phyloP scores from a whole-genome alignment of 108 stramenopile genomes.

The Conticribra weissflogii region DNA sequence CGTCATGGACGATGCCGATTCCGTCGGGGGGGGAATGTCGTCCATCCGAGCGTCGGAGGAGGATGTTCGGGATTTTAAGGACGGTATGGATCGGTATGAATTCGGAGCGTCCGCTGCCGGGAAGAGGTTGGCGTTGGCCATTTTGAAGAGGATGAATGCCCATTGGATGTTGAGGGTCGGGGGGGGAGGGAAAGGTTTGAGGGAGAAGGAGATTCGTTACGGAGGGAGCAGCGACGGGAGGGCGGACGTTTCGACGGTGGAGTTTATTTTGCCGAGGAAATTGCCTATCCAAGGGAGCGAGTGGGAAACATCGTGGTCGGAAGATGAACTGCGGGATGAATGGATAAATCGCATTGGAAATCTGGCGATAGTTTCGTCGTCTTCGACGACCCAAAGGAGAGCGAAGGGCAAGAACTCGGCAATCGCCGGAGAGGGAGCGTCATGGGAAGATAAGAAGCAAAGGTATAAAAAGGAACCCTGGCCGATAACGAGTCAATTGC shows the following conservation, averaged over 20 bases:
- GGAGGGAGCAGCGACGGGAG: background rate
- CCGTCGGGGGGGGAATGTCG: conserved; percentile 5
- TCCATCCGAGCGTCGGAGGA: background rate
- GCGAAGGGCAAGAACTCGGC: conserved; percentile 16
- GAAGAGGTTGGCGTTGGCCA: conserved; percentile 44
- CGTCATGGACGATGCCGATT: conserved; percentile 47
- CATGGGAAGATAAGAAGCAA: conserved; percentile 31
- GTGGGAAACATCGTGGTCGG: conserved; percentile 34
- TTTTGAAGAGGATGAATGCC: conserved; percentile 46
- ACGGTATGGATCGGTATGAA: conserved; percentile 33
- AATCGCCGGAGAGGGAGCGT: background rate
- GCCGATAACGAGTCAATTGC: conserved; percentile 38
- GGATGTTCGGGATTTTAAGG: conserved; percentile 19
- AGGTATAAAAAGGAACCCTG: conserved; percentile 47
- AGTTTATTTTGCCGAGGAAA: conserved; percentile 25
- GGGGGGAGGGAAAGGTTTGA: conserved; percentile 25
- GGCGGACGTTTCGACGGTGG: conserved; percentile 27
- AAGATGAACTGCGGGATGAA: conserved; percentile 29
- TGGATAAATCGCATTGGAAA: conserved; percentile 46
- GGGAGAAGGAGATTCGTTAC: background rate
- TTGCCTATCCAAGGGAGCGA: background rate
- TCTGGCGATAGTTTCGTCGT: conserved; percentile 34
- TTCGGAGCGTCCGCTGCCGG: conserved; percentile 49
- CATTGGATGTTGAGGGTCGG: conserved; percentile 44
- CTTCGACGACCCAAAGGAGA: background rate